Percentiles rank a stretch among this genome's conserved stretches.
Conservation (phyloP, 345 rosid species). For the Clausena lansium region DNA sequence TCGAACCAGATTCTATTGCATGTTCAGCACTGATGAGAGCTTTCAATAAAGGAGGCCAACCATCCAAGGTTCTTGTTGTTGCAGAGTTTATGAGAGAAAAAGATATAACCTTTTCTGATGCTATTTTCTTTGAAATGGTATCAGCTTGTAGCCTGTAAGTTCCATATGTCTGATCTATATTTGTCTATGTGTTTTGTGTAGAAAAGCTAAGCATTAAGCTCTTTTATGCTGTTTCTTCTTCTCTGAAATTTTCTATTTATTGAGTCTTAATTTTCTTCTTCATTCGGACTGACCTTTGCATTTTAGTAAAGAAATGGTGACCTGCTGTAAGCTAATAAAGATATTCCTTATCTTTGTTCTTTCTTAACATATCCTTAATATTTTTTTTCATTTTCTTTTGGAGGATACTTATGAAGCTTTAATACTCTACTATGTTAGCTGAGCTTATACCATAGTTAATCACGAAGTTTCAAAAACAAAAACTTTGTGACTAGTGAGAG, state of each 20-base stretch:
- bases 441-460: neutral
- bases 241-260: neutral
- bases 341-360: neutral
- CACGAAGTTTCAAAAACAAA: neutral
- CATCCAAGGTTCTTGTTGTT: slow-evolving; percentile 65
- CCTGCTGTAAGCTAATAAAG: slow-evolving; percentile 1
- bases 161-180: neutral
- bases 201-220: neutral
- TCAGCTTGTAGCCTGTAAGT: slow-evolving; percentile 90
- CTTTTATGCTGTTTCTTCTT: neutral
- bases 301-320: neutral
- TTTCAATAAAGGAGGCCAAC: slow-evolving; percentile 71
- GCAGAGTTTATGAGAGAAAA: slow-evolving; percentile 67
- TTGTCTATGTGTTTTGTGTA: neutral
- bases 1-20: slow-evolving; percentile 70
- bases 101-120: slow-evolving; percentile 56
- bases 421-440: neutral
- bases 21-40: slow-evolving; percentile 87
- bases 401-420: slow-evolving; percentile 1
- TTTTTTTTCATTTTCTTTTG: neutral
- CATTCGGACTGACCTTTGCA: neutral
- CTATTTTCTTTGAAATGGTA: slow-evolving; percentile 69
- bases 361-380: neutral
- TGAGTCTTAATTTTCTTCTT: neutral
- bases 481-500: neutral